Evolutionary conservation across 2,329 filamentous ascomycete species (phyloP).

Genomic region (Orbilia oligospora): DNA sequence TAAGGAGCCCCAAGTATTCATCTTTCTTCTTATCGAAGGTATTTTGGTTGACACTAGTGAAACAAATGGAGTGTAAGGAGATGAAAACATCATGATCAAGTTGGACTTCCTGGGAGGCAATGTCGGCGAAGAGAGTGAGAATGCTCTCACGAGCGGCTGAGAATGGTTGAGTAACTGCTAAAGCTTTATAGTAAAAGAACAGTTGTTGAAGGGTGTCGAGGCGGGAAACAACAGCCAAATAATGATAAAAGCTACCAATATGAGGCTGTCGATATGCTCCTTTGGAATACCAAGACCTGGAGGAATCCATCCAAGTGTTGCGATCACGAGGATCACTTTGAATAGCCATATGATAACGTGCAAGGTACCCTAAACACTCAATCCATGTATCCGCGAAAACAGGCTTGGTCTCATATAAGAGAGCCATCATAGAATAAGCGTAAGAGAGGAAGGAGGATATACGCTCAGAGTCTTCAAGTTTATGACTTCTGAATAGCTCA

Average conservation of each 20-base stretch:
- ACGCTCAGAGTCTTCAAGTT: conserved; percentile 84
- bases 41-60: conserved; percentile 71
- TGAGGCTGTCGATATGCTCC: conserved; percentile 82
- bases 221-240: conserved; percentile 83
- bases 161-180: conserved; percentile 79
- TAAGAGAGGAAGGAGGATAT: conserved; percentile 93
- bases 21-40: conserved; percentile 69
- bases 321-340: conserved; percentile 81
- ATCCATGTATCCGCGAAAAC: conserved; percentile 91
- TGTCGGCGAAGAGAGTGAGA: conserved; percentile 77
- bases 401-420: conserved; percentile 87
- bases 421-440: conserved; percentile 89
- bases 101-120: conserved; percentile 68
- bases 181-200: conserved; percentile 79
- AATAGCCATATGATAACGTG: conserved; percentile 84
- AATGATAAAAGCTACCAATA: conserved; percentile 86
- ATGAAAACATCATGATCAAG: conserved; percentile 75
- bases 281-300: conserved; percentile 85
- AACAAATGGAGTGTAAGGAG: conserved; percentile 76
- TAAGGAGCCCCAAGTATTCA: conserved; percentile 72
- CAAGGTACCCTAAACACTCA: conserved; percentile 89
- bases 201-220: conserved; percentile 80
- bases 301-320: conserved; percentile 85
- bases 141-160: conserved; percentile 78
- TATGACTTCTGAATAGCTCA: conserved; percentile 79